These are phyloP conservation scores for Colletotrichum plurivorum DNA, from an alignment of 2,329 filamentous ascomycete species.

Conservation along the genomic window DNA sequence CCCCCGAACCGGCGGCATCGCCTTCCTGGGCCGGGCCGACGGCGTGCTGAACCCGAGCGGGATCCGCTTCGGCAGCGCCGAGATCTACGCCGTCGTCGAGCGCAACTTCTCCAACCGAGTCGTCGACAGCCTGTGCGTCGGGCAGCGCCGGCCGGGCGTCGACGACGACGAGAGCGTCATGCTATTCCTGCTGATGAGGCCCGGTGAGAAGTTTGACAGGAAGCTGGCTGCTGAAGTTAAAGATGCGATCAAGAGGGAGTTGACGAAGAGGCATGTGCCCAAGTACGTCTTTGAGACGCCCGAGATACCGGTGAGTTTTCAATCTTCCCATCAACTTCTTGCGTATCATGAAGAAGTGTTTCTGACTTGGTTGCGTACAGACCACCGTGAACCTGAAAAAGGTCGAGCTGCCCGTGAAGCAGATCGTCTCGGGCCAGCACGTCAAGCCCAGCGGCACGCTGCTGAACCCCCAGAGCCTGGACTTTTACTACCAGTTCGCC, in stretches of 20 bases:
- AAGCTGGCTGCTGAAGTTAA: constrained; percentile 72
- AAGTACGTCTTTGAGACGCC: constrained; percentile 84
- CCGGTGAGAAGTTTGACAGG: constrained; percentile 68
- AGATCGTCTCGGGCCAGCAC: constrained; percentile 82
- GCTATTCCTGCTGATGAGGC: constrained; percentile 69
- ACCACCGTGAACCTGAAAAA: constrained; percentile 89
- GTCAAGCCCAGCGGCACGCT: constrained; percentile 84
- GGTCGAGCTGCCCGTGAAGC: constrained; percentile 87
- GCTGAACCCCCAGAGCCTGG: constrained; percentile 80
- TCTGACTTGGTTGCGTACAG: constrained; percentile 53
- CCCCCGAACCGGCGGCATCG: constrained; percentile 74
- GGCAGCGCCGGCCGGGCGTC: constrained; percentile 73
- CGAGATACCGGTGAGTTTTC: constrained; percentile 78
- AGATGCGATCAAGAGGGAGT: constrained; percentile 73
- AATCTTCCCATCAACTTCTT: too few species aligned
- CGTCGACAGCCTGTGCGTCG: constrained; percentile 83
- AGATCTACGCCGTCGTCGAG: constrained; percentile 84
- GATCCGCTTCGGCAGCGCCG: constrained; percentile 83
- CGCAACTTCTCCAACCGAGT: constrained; percentile 73
- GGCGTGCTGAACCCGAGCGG: constrained; percentile 86
- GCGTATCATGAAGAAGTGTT: too few species aligned
- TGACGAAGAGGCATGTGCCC: constrained; percentile 83
- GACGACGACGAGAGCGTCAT: constrained; percentile 69
- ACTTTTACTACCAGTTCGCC: constrained; percentile 86
- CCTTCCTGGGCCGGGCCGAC: constrained; percentile 80